Evolutionary conservation across 75 land plant genomes (phyloP), one percentile per base, ranked within the genome.

Genomic region (Sequoia sempervirens): DNA sequence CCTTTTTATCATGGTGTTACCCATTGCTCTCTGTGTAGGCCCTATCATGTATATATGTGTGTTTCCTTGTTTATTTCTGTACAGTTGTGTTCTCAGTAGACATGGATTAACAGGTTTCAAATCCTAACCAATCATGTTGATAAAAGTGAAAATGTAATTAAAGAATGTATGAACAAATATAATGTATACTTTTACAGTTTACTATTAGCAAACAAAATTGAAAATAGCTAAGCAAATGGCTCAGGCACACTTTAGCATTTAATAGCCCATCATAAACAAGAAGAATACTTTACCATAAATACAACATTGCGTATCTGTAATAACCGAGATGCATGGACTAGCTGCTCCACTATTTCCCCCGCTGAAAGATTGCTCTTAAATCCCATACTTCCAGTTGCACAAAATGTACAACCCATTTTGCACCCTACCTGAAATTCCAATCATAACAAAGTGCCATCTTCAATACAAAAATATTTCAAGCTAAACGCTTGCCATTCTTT

Each of bases 341-440:
- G 81, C 84, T 97, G 99, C 86, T 97, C 99, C 75, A 96, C 94
- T 82, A 97, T 97, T 82, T 97, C 99, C 45, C 96, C 99, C 37
- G 99, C 90, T 41, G 99, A 88, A 32, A 97, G 89, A 83, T 97
- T 96, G 78, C 84, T 92, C 80, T 95, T 94, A 82, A 97, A 94
- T 32, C 98, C 99, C 99, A 97, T 97, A 52, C 87, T 94, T 23
- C 99, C 98, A 64, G 99, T 97, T 10, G 99, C 99, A 85, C 99
- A 97, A 75, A 97, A 97, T 45, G 87, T 96, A 90, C 99, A 97
- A 37, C 96, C 99, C 99, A 97, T 97, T 88, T 97, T 97, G 87
- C 99, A 97, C 3, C 99, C 99, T 83, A 96, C 96, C 99, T 97
- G 46, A 41, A 45, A 87, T 61, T 61, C 45, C 68, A 84, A 75